A percentile compares a stretch with the other conserved stretches of the same genome.
phyloP scores from a whole-genome alignment of 2,329 filamentous ascomycete species.

The Paraconiothyrium brasiliense region DNA sequence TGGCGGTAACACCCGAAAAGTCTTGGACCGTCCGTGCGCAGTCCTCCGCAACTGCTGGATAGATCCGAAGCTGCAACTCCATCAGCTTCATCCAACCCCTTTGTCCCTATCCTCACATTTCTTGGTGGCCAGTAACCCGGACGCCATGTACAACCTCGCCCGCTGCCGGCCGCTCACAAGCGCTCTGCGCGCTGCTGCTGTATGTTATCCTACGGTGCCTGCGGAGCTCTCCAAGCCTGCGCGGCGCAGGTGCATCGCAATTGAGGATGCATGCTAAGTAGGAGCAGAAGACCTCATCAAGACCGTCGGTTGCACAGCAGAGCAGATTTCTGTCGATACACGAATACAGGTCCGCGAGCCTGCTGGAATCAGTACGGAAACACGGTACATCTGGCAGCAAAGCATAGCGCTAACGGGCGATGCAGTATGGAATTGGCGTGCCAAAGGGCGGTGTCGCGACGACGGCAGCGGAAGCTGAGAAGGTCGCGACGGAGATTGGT shows the following conservation, averaged over 20 bases:
- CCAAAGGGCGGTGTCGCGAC: slow-evolving; percentile 89
- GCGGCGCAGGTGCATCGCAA: slow-evolving; percentile 40
- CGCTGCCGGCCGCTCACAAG: slow-evolving; percentile 79
- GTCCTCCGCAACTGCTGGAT: slow-evolving; percentile 39
- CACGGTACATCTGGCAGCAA: slow-evolving; percentile 20
- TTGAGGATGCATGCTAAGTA: slow-evolving; percentile 36
- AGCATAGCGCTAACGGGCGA: slow-evolving; percentile 35
- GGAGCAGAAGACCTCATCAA: slow-evolving; percentile 65
- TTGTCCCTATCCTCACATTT: slow-evolving; percentile 23
- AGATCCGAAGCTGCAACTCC: slow-evolving; percentile 30
- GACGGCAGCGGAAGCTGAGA: slow-evolving; percentile 86
- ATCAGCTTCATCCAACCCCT: slow-evolving; percentile 36
- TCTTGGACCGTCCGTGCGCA: slow-evolving; percentile 40
- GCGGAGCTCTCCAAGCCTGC: slow-evolving; percentile 40
- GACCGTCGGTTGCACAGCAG: slow-evolving; percentile 74
- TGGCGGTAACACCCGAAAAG: slow-evolving; percentile 33
- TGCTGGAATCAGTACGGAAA: slow-evolving; percentile 73
- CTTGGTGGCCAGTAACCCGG: slow-evolving; percentile 41
- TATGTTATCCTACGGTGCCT: slow-evolving; percentile 55
- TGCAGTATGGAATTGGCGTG: slow-evolving; percentile 91
- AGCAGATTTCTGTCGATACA: slow-evolving; percentile 92
- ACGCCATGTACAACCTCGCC: slow-evolving; percentile 86
- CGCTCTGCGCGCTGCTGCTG: slow-evolving; percentile 80
- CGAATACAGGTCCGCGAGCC: slow-evolving; percentile 95
- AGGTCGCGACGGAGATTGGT: slow-evolving; percentile 89